A percentile compares a stretch with the other conserved stretches of the same genome.
These are phyloP conservation scores for Circinella minor DNA, from an alignment of 371 early-diverging fungal species.

Conservation along the genomic window DNA sequence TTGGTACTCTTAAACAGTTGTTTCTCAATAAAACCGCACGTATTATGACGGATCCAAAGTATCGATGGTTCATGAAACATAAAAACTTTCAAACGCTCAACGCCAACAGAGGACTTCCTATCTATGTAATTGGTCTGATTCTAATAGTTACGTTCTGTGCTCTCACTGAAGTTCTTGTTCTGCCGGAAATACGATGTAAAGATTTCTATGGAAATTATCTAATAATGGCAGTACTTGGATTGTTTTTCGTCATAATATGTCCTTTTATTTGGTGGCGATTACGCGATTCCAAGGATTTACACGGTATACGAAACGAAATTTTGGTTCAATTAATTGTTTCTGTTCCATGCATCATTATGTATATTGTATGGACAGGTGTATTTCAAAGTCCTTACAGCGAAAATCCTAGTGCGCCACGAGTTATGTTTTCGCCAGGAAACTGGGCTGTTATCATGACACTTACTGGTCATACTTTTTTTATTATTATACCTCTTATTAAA, in stretches of 20 bases:
- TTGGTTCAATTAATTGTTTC: constrained; percentile 22
- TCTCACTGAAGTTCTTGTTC: constrained; percentile 15
- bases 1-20: constrained; percentile 26
- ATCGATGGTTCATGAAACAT: constrained; percentile 28
- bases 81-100: constrained; percentile 9
- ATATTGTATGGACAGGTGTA: constrained; percentile 23
- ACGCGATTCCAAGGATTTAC: constrained; percentile 29
- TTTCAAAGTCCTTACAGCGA: constrained; percentile 1
- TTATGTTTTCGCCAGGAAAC: constrained; percentile 11
- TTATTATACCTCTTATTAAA: background rate
- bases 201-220: constrained; percentile 21
- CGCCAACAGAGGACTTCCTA: background rate
- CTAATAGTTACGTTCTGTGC: constrained; percentile 20
- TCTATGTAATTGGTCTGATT: constrained; percentile 14
- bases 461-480: background rate
- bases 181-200: constrained; percentile 14
- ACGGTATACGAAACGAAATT: constrained; percentile 40
- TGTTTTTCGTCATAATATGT: constrained; percentile 24
- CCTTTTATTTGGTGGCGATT: constrained; percentile 32
- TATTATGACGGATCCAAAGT: constrained; percentile 14
- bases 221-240: constrained; percentile 12
- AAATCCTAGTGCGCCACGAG: background rate
- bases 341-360: constrained; percentile 36
- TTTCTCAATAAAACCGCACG: background rate
- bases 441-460: constrained; percentile 13